Base-by-base conservation (phyloP, 352 stramenopile species). In the Peronospora destructor region DNA sequence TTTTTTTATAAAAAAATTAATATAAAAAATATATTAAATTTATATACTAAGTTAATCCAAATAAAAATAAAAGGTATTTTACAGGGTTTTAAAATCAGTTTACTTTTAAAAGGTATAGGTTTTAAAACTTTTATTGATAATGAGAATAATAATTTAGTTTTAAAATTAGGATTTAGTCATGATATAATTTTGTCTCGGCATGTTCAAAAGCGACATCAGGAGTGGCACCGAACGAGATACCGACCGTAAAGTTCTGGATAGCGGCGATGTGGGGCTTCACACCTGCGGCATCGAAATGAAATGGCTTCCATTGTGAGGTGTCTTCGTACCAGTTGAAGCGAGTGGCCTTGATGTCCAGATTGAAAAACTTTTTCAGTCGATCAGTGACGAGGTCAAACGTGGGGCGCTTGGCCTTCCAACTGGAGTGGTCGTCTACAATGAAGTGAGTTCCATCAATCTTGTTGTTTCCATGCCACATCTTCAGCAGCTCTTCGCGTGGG, bases 251-350 rank as follows among this genome's bases (percentile, higher is more conserved):
- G 58, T 97, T 98, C 64, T 98, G 90, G 50, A 85, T 94, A 16
- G 69, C 79, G 1, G 90, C 92, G 52, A 95, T 81, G 55, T 92
- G 67, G 0, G 84, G 85, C 73, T 98, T 98, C 47, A 96, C 94
- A n/a, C 90, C 92, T 2, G 89, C 87, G 4, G 79, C 87, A 59
- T 97, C 89, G 56, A 95, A 94, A 68, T 97, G 87, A 66, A 96
- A 95, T 23, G 86, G 86, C 59, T 97, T 97, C 89, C 91, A 97
- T 72, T 97, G 84, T 3, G 70, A 85, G 42, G 74, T 87, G 71
- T 97, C 88, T 45, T 87, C 79, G 73, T 97, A 97, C 90, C 90
- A 98, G 69, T 98, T 98, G 57, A 98, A 97, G 36, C 92, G 79
- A 45, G 86, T 96, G n/a, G 89, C 87, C 46, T 94, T 84, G 37